These are phyloP conservation scores for Botryotinia convoluta DNA, from an alignment of 2,329 filamentous ascomycete species.

Conservation along the genomic window DNA sequence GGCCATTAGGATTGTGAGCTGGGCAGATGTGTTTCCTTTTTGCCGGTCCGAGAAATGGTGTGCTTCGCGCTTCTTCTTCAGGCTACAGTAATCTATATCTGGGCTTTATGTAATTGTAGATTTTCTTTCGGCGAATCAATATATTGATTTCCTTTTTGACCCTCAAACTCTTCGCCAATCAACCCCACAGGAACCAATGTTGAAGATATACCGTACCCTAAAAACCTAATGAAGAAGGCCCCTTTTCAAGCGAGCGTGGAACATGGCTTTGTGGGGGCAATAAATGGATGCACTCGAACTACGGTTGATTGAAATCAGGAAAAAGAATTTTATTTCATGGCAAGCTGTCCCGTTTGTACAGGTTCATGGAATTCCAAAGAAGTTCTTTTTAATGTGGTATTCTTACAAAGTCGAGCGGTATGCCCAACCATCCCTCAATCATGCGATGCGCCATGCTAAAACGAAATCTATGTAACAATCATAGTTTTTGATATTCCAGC, in stretches of 20 bases:
- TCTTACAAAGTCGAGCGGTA: slow-evolving; percentile 33
- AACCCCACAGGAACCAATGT: slow-evolving; percentile 12
- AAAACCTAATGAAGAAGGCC: slow-evolving; percentile 5
- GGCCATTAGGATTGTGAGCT: background rate
- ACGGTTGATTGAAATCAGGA: background rate
- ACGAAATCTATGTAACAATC: slow-evolving; percentile 37
- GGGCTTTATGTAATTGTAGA: background rate
- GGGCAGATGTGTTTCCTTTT: background rate
- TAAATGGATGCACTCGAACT: background rate
- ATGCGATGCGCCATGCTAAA: slow-evolving; percentile 31
- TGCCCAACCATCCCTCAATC: slow-evolving; percentile 29
- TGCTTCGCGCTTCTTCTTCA: background rate
- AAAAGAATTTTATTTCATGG: background rate
- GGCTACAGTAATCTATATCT: background rate
- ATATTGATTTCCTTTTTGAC: background rate
- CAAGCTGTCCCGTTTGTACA: background rate
- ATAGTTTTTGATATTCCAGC: slow-evolving; percentile 95
- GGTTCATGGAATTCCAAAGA: background rate
- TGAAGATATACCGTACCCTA: slow-evolving; percentile 4
- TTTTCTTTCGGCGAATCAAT: slow-evolving; percentile 5
- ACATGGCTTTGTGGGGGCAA: background rate
- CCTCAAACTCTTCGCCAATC: slow-evolving; percentile 6
- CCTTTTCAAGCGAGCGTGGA: slow-evolving; percentile 19
- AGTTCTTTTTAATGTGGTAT: slow-evolving; percentile 30
- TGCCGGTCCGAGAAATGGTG: background rate